Base-by-base conservation (phyloP, 805 yeast genomes). In the Clavispora vitiphila region DNA sequence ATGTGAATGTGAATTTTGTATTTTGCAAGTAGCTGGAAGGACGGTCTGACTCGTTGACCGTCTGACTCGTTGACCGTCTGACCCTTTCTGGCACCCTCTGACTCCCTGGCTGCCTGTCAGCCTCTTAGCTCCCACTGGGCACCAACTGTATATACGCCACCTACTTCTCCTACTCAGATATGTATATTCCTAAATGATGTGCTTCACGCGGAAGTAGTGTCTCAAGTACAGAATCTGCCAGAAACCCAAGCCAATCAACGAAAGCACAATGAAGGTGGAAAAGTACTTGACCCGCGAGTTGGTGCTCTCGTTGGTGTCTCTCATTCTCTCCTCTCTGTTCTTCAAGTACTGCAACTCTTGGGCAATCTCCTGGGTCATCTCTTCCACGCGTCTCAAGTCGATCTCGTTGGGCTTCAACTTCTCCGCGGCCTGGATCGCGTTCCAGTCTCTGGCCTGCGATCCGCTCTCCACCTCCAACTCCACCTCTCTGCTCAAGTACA, bases 381-480 rank as follows among this genome's bases (percentile, higher is more conserved):
- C 96, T 64, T 88, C 91, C 43, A 91, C 75, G 61, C 84, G 82
- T 65, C 93, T 83, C 62, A 93, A 74, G 56, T 87, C 95, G 42
- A 90, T 81, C 67, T 93, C 99, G 38, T 84, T 79, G 4, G 99
- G 98, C 67, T 85, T 86, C 63, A 93, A 80, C 62, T 88, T 87
- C 65, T 93, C 98, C 35, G 85, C 78, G 36, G 96, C 90, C 71
- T 90, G 96, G 48, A 90, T 72, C 19, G 89, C 87, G 60, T 89
- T 88, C 97, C 98, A 93, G 69, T 93, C 98, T 65, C 98, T 83
- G 32, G 98, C 99, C 56, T 89, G 86, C 39, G 97, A 86, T 34
- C 99, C 99, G 48, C 89, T 81, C 64, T 93, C 98, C 45, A 93
- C 83, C 50, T 90, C 97, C 56, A 93, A 71, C 58, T 89, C 96